Evolutionary conservation across 495 filamentous ascomycete genomes (phyloP).

Genomic region (Neurospora sp.): DNA sequence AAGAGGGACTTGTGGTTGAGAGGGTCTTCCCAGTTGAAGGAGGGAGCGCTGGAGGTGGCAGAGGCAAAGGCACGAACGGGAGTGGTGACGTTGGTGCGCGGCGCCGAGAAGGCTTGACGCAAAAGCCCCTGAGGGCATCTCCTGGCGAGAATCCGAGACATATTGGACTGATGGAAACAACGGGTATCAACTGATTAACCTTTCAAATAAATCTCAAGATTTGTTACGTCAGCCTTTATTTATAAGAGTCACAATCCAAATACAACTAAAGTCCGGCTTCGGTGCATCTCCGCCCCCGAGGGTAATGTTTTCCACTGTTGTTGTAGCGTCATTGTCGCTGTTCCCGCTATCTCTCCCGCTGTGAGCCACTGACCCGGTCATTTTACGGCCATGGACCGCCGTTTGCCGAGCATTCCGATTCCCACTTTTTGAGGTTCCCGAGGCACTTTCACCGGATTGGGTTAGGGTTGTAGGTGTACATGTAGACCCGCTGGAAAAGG

Average conservation of each 20-base stretch:
- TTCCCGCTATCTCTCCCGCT: neutral
- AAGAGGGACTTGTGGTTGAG: slow-evolving; percentile 60
- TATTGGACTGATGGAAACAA: neutral
- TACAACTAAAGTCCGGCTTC: neutral
- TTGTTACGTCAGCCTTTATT: neutral
- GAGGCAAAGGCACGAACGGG: slow-evolving; percentile 14
- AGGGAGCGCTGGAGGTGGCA: slow-evolving; percentile 9
- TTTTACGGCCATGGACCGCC: neutral
- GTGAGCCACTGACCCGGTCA: neutral
- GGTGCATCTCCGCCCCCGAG: neutral
- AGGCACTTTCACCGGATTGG: neutral
- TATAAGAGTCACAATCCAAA: neutral
- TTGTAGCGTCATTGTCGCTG: neutral
- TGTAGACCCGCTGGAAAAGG: neutral
- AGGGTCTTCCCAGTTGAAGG: slow-evolving; percentile 90
- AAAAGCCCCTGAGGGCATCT: slow-evolving; percentile 6
- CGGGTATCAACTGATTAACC: neutral
- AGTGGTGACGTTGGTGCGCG: neutral
- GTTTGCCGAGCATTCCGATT: neutral
- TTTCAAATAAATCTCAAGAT: neutral
- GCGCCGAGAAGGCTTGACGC: neutral
- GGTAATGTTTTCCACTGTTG: neutral
- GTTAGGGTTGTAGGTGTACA: neutral
- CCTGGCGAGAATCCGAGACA: slow-evolving; percentile 1
- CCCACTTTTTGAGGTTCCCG: neutral